These are phyloP conservation scores for Citrus maxima DNA, from an alignment of 345 rosid genomes.

Conservation along the genomic window DNA sequence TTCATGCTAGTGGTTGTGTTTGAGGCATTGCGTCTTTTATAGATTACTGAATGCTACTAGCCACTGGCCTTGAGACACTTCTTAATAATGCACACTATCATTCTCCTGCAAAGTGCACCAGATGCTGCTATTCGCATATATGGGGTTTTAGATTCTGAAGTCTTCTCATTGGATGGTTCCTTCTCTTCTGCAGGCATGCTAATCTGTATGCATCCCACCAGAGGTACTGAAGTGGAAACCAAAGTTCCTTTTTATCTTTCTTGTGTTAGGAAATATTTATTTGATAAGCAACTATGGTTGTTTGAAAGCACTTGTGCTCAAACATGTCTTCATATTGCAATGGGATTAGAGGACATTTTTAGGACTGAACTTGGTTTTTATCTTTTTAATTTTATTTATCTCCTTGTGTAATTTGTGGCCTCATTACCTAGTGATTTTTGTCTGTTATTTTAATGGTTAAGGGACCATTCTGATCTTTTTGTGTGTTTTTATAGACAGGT, in stretches of 20 bases:
- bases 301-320: too few species aligned
- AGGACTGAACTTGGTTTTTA: too few species aligned
- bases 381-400: too few species aligned
- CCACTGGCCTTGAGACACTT: constrained; percentile 81
- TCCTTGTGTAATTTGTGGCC: not conserved
- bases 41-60: constrained; percentile 71
- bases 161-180: not conserved
- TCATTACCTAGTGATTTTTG: not conserved
- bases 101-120: constrained; percentile 76
- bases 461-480: not conserved
- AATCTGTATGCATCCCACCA: not conserved
- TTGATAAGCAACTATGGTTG: too few species aligned
- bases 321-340: too few species aligned
- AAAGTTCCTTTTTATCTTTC: too few species aligned
- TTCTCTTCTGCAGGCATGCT: not conserved
- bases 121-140: constrained; percentile 68
- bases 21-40: constrained; percentile 9
- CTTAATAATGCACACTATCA: constrained; percentile 76
- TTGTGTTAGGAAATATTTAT: too few species aligned
- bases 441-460: constrained; percentile 25
- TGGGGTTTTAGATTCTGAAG: constrained; percentile 42
- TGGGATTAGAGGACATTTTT: too few species aligned
- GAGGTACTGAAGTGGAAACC: too few species aligned
- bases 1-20: not conserved
- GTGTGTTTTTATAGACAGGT: constrained; percentile 26